Conservation (phyloP, 2,329 filamentous ascomycete species). For the Ceratocystis destructans region DNA sequence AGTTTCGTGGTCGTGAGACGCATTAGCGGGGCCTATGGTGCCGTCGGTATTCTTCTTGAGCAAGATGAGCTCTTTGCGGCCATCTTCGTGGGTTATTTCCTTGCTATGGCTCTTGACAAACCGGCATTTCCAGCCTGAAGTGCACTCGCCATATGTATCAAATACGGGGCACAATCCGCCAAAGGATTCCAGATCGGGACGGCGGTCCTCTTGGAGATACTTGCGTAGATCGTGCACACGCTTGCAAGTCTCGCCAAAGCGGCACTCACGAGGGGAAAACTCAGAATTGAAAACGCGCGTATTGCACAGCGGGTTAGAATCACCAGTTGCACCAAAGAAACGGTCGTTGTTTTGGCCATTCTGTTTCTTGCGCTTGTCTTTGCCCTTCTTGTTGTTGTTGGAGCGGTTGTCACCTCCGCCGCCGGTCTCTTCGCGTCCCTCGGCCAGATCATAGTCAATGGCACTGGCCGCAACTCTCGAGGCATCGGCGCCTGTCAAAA, state of each 20-base stretch:
- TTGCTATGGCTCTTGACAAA: constrained; percentile 78
- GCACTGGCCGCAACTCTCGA: constrained; percentile 29
- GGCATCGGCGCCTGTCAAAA: constrained; percentile 41
- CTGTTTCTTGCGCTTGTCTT: constrained; percentile 34
- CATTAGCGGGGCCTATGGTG: constrained; percentile 25
- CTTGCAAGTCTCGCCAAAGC: constrained; percentile 67
- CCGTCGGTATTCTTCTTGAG: constrained; percentile 28
- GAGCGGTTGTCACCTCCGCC: constrained; percentile 27
- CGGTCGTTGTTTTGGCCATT: constrained; percentile 66
- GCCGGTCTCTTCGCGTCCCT: constrained; percentile 33
- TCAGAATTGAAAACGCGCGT: constrained; percentile 59
- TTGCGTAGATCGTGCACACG: constrained; percentile 71
- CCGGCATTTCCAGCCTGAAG: constrained; percentile 84
- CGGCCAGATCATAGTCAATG: constrained; percentile 25
- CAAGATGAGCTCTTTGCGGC: constrained; percentile 67
- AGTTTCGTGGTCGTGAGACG: constrained; percentile 28
- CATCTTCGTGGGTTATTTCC: constrained; percentile 65
- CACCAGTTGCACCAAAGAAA: constrained; percentile 65
- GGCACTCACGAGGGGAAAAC: constrained; percentile 67
- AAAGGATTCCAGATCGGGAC: constrained; percentile 64
- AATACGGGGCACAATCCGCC: constrained; percentile 70
- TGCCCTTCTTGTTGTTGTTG: constrained; percentile 31
- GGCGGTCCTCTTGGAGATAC: constrained; percentile 63
- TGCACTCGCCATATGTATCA: constrained; percentile 60
- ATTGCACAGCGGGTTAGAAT: constrained; percentile 64